Conservation (phyloP, 495 filamentous ascomycete genomes). For the Achaetomiella virescens region DNA sequence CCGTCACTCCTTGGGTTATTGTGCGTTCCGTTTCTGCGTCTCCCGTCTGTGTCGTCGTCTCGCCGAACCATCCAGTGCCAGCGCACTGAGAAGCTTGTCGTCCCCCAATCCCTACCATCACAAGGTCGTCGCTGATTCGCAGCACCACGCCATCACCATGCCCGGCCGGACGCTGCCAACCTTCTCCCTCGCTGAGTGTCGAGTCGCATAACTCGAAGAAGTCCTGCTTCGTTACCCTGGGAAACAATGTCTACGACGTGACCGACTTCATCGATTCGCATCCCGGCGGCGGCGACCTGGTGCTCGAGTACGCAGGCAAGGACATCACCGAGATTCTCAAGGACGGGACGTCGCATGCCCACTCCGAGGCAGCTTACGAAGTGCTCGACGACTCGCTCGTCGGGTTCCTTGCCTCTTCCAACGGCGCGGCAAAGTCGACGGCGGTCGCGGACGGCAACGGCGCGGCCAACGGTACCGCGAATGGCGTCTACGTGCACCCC, state of each 20-base stretch:
- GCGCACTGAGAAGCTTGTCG: background rate
- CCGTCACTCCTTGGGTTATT: too few relatives aligned
- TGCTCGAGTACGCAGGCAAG: slow-evolving; percentile 85
- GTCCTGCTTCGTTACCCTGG: slow-evolving; percentile 91
- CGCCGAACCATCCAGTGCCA: background rate
- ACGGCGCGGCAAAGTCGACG: slow-evolving; percentile 23
- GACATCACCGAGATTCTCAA: slow-evolving; percentile 78
- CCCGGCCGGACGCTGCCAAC: slow-evolving; percentile 62
- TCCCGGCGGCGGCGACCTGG: slow-evolving; percentile 82
- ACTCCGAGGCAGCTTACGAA: slow-evolving; percentile 89
- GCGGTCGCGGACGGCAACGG: slow-evolving; percentile 22
- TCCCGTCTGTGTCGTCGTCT: background rate
- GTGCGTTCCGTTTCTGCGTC: background rate
- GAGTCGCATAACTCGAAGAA: slow-evolving; percentile 69
- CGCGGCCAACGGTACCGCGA: slow-evolving; percentile 22
- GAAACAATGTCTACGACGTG: slow-evolving; percentile 88
- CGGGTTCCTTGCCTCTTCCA: slow-evolving; percentile 60
- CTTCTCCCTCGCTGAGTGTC: slow-evolving; percentile 70
- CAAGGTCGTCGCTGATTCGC: background rate
- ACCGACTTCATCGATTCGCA: slow-evolving; percentile 83
- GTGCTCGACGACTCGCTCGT: slow-evolving; percentile 74
- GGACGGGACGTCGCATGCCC: slow-evolving; percentile 74
- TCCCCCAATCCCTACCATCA: background rate
- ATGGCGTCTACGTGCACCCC: slow-evolving; percentile 51
- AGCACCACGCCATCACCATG: background rate